These are phyloP conservation scores for Leptographium galeiforme DNA, from an alignment of 2,329 filamentous ascomycete species.

Conservation along the genomic window DNA sequence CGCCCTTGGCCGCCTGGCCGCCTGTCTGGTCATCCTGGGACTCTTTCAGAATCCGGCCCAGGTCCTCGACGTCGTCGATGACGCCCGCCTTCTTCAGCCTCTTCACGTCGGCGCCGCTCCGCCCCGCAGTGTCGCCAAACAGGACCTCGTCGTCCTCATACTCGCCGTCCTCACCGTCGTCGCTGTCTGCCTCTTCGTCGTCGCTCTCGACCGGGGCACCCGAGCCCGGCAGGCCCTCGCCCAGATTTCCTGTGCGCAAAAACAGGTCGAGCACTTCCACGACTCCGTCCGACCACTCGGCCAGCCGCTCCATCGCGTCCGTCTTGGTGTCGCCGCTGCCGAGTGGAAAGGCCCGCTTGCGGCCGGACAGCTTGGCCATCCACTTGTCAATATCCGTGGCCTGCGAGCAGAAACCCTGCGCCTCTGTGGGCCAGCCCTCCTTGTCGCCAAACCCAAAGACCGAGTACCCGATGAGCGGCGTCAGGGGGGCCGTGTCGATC, in stretches of 20 bases:
- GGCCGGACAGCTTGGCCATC: slow-evolving; percentile 87
- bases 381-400: slow-evolving; percentile 83
- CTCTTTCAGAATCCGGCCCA: slow-evolving; percentile 51
- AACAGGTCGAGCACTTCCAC: slow-evolving; percentile 54
- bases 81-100: slow-evolving; percentile 30
- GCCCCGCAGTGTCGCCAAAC: slow-evolving; percentile 30
- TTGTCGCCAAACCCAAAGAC: slow-evolving; percentile 90
- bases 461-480: slow-evolving; percentile 66
- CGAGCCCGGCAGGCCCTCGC: slow-evolving; percentile 59
- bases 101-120: slow-evolving; percentile 17
- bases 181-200: slow-evolving; percentile 50
- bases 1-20: slow-evolving; percentile 4
- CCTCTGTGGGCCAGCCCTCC: slow-evolving; percentile 83
- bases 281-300: slow-evolving; percentile 68
- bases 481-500: slow-evolving; percentile 78
- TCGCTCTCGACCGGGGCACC: slow-evolving; percentile 79
- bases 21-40: slow-evolving; percentile 21
- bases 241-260: slow-evolving; percentile 44
- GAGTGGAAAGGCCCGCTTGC: slow-evolving; percentile 77
- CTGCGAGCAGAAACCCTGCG: slow-evolving; percentile 85
- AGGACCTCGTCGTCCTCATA: slow-evolving; percentile 52
- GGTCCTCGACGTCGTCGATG: slow-evolving; percentile 73
- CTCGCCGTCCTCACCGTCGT: slow-evolving; percentile 66
- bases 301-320: slow-evolving; percentile 51
- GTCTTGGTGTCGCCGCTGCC: slow-evolving; percentile 74